phyloP scores from a whole-genome alignment of 2,329 filamentous ascomycete genomes.

The Alternaria arborescens region DNA sequence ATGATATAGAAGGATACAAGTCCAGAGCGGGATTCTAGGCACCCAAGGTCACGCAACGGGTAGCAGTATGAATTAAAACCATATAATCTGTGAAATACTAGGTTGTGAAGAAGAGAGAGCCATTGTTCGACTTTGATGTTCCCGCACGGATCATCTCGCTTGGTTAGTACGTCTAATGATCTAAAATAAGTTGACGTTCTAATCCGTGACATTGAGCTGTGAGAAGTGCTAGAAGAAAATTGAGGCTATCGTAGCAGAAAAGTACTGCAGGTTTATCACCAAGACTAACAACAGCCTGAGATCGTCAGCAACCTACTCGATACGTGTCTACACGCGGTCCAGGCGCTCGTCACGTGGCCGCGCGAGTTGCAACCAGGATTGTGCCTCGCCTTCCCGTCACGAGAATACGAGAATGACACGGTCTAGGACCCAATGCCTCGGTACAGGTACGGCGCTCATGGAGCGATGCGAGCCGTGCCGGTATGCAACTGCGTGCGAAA shows the following conservation, averaged over 20 bases:
- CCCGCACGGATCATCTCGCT: too few relatives aligned
- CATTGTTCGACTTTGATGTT: too few relatives aligned
- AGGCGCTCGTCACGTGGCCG: background rate
- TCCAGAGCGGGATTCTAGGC: rapidly evolving
- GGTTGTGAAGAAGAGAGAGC: too few relatives aligned
- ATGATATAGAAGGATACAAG: too few relatives aligned
- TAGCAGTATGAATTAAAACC: too few relatives aligned
- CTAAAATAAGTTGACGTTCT: background rate
- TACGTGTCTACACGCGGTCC: background rate
- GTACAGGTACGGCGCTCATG: background rate
- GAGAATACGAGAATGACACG: background rate
- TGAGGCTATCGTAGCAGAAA: background rate
- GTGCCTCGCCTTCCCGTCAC: background rate
- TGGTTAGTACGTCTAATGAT: too few relatives aligned
- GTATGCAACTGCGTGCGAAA: background rate
- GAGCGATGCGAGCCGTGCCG: background rate
- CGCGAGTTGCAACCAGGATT: background rate
- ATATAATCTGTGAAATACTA: too few relatives aligned
- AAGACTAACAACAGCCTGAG: rapidly evolving
- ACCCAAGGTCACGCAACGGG: too few relatives aligned
- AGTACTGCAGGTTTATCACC: background rate
- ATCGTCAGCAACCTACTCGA: background rate
- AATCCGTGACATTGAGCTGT: background rate
- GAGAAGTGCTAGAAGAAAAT: background rate
- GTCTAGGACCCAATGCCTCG: background rate